Evolutionary conservation across 2,329 filamentous ascomycete species (phyloP).

Genomic region (Ustulina deusta): DNA sequence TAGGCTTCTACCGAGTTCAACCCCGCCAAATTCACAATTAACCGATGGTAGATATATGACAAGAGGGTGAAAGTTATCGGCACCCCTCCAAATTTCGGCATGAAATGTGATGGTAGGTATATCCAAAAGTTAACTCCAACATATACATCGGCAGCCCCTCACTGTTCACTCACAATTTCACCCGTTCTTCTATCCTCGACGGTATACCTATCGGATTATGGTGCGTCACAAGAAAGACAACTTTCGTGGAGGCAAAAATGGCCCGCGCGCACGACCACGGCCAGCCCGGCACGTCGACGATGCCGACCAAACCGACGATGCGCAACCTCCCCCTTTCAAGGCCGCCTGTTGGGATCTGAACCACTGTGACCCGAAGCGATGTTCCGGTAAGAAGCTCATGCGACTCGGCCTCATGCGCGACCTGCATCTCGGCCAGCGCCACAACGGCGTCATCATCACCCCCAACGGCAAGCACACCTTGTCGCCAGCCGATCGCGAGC

Average conservation of each 20-base stretch:
- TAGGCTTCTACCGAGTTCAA: too few species aligned
- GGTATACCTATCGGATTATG: constrained; percentile 64
- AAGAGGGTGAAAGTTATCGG: too few species aligned
- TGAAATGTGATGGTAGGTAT: too few species aligned
- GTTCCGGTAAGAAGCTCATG: constrained; percentile 95
- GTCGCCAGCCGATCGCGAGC: constrained; percentile 82
- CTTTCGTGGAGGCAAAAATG: constrained; percentile 78
- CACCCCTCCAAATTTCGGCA: too few species aligned
- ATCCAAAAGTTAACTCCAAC: too few species aligned
- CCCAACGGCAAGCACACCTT: constrained; percentile 91
- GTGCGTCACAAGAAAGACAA: constrained; percentile 96
- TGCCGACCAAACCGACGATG: constrained; percentile 55
- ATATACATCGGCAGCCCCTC: too few species aligned
- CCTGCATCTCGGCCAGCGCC: constrained; percentile 90
- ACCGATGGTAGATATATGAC: too few species aligned
- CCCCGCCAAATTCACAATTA: too few species aligned
- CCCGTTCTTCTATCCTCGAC: too few species aligned
- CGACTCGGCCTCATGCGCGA: constrained; percentile 93
- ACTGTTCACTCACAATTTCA: too few species aligned
- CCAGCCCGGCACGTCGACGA: constrained; percentile 47
- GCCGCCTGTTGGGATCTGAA: constrained; percentile 98
- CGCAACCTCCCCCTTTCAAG: constrained; percentile 73
- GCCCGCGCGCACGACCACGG: constrained; percentile 65
- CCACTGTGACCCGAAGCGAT: constrained; percentile 96
- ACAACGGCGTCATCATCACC: constrained; percentile 91